phyloP scores from a whole-genome alignment of 2,329 filamentous ascomycete species.

The Byssochlamys sp. region DNA sequence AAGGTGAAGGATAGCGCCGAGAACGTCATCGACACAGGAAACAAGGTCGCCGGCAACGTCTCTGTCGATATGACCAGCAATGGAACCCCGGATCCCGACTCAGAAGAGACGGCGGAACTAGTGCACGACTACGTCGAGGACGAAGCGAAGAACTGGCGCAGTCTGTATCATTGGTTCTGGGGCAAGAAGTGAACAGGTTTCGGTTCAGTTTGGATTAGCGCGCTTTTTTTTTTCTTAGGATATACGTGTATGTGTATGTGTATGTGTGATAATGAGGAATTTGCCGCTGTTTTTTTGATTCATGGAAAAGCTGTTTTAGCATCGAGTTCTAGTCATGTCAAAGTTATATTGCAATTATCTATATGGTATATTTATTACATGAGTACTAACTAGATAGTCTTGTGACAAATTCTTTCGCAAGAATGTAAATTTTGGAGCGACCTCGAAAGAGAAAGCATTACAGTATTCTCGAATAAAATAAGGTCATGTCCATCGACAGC shows the following conservation, averaged over 20 bases:
- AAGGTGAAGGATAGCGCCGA: constrained; percentile 1
- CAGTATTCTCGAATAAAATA: too few species aligned
- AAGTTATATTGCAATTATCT: too few species aligned
- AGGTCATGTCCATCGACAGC: too few species aligned
- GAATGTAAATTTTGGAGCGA: too few species aligned
- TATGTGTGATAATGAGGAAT: neutral
- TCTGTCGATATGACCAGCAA: constrained; percentile 22
- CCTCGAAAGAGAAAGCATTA: too few species aligned
- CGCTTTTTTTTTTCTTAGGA: neutral
- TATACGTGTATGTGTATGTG: neutral
- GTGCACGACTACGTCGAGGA: constrained; percentile 39
- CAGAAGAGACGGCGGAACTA: constrained; percentile 37
- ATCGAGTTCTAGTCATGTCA: too few species aligned
- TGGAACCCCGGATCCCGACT: constrained; percentile 12
- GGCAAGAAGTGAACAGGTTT: constrained; percentile 28
- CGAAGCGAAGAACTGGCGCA: constrained; percentile 30
- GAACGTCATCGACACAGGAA: constrained; percentile 13
- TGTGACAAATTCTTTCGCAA: too few species aligned
- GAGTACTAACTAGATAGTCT: too few species aligned
- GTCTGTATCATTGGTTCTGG: constrained; percentile 35
- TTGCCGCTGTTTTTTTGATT: too few species aligned
- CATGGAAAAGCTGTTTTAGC: too few species aligned
- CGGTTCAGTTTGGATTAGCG: neutral
- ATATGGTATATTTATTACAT: too few species aligned
- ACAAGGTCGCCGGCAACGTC: constrained; percentile 16